Evolutionary conservation across 2,329 filamentous ascomycete species (phyloP).

Genomic region (Plenodomus tracheiphilus): DNA sequence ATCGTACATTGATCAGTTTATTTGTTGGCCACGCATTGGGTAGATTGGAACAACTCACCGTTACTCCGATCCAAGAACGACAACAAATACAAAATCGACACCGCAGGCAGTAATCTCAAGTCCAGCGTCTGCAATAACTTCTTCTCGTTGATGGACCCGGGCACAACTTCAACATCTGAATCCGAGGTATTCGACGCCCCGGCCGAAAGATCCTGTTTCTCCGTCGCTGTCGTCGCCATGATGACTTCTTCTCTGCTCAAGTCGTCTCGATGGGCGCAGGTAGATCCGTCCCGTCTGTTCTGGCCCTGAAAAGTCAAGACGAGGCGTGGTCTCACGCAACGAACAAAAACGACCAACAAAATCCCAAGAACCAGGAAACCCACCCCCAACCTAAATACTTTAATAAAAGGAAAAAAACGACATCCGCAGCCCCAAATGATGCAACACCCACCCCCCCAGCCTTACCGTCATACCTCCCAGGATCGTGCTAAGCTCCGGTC

Average conservation of each 20-base stretch:
- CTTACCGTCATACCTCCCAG: slow-evolving; percentile 10
- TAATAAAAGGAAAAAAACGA: too few relatives aligned
- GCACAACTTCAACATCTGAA: slow-evolving; percentile 31
- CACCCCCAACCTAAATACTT: slow-evolving; percentile 1
- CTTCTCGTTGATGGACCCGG: slow-evolving; percentile 55
- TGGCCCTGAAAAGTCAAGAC: too few relatives aligned
- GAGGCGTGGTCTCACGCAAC: too few relatives aligned
- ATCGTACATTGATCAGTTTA: too few relatives aligned
- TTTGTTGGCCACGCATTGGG: too few relatives aligned
- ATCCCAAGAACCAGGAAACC: background rate
- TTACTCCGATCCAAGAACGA: slow-evolving; percentile 45
- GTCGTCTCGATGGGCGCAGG: too few relatives aligned
- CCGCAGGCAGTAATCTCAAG: slow-evolving; percentile 46
- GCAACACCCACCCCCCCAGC: slow-evolving; percentile 24
- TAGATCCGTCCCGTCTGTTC: too few relatives aligned
- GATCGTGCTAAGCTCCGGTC: slow-evolving; percentile 3
- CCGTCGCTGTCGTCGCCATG: slow-evolving; percentile 31
- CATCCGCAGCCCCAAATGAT: slow-evolving; percentile 30
- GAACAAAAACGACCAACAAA: too few relatives aligned
- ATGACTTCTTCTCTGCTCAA: too few relatives aligned
- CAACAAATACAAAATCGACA: slow-evolving; percentile 48
- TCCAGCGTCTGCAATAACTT: slow-evolving; percentile 61
- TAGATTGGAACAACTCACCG: too few relatives aligned
- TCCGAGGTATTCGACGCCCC: slow-evolving; percentile 25
- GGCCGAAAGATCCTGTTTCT: slow-evolving; percentile 18